phyloP scores from a whole-genome alignment of 108 stramenopile genomes.

The Parietichytrium sp. region DNA sequence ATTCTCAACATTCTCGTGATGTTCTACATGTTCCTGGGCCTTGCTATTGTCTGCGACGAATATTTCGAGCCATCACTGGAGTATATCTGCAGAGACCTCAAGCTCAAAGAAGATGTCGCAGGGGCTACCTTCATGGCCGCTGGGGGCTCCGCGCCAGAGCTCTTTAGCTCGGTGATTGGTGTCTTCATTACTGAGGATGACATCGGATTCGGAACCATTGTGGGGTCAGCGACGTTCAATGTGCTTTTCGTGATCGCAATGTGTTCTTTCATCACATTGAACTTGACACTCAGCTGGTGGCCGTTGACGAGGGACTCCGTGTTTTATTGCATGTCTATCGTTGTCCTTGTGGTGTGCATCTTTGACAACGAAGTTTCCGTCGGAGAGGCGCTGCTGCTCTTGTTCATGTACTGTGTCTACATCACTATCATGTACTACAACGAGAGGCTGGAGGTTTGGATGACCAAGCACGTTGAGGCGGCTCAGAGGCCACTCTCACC shows the following conservation, averaged over 20 bases:
- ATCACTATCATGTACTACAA: conserved; percentile 52
- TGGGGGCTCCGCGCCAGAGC: conserved; percentile 58
- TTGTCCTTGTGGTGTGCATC: conserved; percentile 38
- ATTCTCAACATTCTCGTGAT: conserved; percentile 43
- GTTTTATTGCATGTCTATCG: conserved; percentile 48
- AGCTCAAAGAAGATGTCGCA: conserved; percentile 43
- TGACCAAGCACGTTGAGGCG: not conserved
- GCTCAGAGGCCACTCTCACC: not conserved
- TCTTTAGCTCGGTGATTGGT: conserved; percentile 57
- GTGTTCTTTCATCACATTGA: conserved; percentile 47
- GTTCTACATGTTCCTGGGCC: conserved; percentile 50
- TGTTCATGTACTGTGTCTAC: conserved; percentile 49
- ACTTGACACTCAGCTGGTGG: conserved; percentile 50
- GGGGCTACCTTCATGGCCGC: conserved; percentile 61
- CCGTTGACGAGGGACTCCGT: conserved; percentile 53
- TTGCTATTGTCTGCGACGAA: conserved; percentile 50
- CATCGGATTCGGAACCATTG: conserved; percentile 66
- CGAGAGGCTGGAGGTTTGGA: not conserved
- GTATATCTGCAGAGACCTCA: not conserved
- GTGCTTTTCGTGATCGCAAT: conserved; percentile 65
- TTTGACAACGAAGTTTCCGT: conserved; percentile 14
- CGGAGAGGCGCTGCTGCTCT: conserved; percentile 42
- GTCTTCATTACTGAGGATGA: conserved; percentile 49
- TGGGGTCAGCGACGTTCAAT: conserved; percentile 69
- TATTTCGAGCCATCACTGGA: conserved; percentile 55